phyloP scores from a whole-genome alignment of 2,329 filamentous ascomycete genomes.

The Chaetothyriales sp. region DNA sequence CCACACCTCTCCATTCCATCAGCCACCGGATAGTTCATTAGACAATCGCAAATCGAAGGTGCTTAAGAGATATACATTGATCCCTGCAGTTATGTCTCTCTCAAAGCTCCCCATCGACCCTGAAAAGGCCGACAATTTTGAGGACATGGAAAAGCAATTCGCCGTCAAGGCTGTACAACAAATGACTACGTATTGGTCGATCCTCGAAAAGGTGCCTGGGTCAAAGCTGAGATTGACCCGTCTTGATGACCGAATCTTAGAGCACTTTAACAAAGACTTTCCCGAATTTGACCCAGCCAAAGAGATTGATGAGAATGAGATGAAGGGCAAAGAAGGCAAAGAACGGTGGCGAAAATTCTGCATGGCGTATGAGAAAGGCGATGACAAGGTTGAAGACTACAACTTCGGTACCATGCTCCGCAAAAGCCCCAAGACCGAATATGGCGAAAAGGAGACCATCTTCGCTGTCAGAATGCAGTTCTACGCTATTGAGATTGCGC shows the following conservation, averaged over 20 bases:
- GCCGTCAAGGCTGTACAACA: slow-evolving; percentile 96
- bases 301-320: slow-evolving; percentile 76
- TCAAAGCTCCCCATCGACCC: slow-evolving; percentile 26
- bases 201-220: slow-evolving; percentile 80
- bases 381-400: slow-evolving; percentile 69
- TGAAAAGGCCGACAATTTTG: slow-evolving; percentile 55
- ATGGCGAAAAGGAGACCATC: slow-evolving; percentile 78
- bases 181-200: slow-evolving; percentile 92
- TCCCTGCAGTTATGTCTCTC: slow-evolving; percentile 1
- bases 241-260: slow-evolving; percentile 86
- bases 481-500: slow-evolving; percentile 63
- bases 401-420: slow-evolving; percentile 96
- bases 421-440: slow-evolving; percentile 63
- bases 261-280: slow-evolving; percentile 75
- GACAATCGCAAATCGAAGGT: not conserved
- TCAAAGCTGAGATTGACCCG: slow-evolving; percentile 84
- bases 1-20: too few relatives aligned
- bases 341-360: slow-evolving; percentile 91
- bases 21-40: too few relatives aligned
- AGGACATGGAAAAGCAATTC: slow-evolving; percentile 95
- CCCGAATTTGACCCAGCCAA: slow-evolving; percentile 78
- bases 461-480: slow-evolving; percentile 79
- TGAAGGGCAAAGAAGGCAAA: slow-evolving; percentile 97
- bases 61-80: not conserved
- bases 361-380: slow-evolving; percentile 70